Evolutionary conservation across 805 yeast species (phyloP).

Genomic region (Candida broadrunensis): DNA sequence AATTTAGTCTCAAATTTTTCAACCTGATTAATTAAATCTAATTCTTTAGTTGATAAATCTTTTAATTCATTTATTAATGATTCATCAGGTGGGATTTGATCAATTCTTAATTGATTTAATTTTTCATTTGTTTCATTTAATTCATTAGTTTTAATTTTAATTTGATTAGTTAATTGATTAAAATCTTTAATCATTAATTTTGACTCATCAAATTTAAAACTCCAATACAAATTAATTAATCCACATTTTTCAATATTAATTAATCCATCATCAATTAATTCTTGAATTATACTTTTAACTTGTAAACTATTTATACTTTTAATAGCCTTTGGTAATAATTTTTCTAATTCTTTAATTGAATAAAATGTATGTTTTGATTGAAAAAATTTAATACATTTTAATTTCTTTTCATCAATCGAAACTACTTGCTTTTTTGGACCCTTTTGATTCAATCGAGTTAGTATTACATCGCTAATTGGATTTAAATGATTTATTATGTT

Average conservation of each 20-base stretch:
- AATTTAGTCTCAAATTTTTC: background rate
- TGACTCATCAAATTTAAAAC: constrained; percentile 31
- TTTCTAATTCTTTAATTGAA: constrained; percentile 51
- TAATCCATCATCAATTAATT: constrained; percentile 47
- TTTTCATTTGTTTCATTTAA: constrained; percentile 11
- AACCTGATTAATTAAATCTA: background rate
- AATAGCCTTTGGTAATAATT: constrained; percentile 28
- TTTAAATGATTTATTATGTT: too few relatives aligned
- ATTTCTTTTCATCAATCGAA: constrained; percentile 39
- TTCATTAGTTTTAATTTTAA: background rate
- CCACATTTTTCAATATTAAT: constrained; percentile 57
- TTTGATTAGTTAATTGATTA: constrained; percentile 8
- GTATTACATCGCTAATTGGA: too few relatives aligned
- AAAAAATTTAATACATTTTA: constrained; percentile 35
- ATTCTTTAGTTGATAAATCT: background rate
- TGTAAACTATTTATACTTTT: constrained; percentile 41
- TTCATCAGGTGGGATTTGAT: background rate
- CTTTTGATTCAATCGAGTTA: too few relatives aligned
- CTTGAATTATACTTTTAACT: constrained; percentile 48
- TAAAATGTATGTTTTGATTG: constrained; percentile 39
- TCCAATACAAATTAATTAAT: constrained; percentile 49
- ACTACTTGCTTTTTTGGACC: constrained; percentile 19
- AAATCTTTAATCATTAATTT: background rate
- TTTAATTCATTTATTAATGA: background rate
- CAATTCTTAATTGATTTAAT: constrained; percentile 2